These are phyloP conservation scores for Triglochin maritima DNA, from an alignment of 106 monocot species.

Conservation along the genomic window DNA sequence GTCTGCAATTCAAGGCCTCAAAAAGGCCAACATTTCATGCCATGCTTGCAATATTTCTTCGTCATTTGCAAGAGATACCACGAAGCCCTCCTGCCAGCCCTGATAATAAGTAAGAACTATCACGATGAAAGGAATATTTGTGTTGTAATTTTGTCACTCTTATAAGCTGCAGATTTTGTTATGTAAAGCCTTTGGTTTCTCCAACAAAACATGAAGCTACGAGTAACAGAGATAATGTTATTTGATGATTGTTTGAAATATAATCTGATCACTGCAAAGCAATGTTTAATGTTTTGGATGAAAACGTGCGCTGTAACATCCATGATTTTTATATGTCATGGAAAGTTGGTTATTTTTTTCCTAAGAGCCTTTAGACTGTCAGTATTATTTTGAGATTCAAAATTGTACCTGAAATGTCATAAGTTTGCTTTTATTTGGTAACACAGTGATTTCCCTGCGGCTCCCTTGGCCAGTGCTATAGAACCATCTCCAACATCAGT, in stretches of 20 bases:
- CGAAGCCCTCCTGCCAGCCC: constrained; percentile 91
- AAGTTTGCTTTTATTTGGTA: constrained; percentile 1
- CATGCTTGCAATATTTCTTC: constrained; percentile 91
- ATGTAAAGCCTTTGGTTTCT: no score
- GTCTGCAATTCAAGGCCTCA: constrained; percentile 76
- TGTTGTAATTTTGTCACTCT: background rate
- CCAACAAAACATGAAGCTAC: no score
- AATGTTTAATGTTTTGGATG: no score
- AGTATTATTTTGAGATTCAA: no score
- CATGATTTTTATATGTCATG: no score
- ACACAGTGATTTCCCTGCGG: constrained; percentile 45
- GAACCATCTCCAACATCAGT: constrained; percentile 78
- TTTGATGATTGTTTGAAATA: no score
- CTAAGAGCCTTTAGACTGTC: no score
- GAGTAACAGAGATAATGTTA: no score
- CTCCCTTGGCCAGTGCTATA: constrained; percentile 23
- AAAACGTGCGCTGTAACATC: no score
- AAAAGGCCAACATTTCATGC: constrained; percentile 87
- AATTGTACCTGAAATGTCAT: background rate
- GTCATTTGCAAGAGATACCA: constrained; percentile 83
- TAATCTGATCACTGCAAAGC: no score
- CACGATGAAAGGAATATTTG: background rate
- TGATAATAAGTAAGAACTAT: constrained; percentile 51
- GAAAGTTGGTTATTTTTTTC: no score
- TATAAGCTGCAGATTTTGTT: no score